Conservation (phyloP, 306 rosid species). For the Pterocarpus santalinus region DNA sequence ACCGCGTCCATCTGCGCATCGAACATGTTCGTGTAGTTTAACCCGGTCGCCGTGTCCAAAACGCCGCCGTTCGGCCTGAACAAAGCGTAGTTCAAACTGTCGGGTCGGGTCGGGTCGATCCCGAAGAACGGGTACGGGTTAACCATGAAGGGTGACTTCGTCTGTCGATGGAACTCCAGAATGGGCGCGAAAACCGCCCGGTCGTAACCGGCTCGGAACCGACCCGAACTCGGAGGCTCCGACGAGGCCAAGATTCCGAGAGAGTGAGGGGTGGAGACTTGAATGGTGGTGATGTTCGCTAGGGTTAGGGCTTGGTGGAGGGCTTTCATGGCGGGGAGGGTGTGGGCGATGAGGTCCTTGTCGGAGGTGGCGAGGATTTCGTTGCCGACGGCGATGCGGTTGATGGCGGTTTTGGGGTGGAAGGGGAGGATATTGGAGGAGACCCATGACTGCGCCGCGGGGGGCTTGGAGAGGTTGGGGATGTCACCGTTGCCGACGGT, state of each 20-base stretch:
- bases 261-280: conserved; percentile 78
- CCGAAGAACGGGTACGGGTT: conserved; percentile 95
- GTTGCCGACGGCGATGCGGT: conserved; percentile 83
- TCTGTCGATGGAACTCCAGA: conserved; percentile 64
- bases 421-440: conserved; percentile 67
- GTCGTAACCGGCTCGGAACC: conserved; percentile 81
- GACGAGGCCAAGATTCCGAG: conserved; percentile 74
- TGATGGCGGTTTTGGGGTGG: conserved; percentile 61
- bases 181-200: conserved; percentile 67
- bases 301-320: conserved; percentile 63
- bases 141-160: conserved; percentile 74
- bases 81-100: conserved; percentile 62
- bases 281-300: conserved; percentile 61
- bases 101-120: conserved; percentile 45
- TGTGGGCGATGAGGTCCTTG: conserved; percentile 71
- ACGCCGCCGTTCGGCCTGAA: conserved; percentile 78
- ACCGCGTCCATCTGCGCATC: conserved; percentile 93
- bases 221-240: conserved; percentile 74
- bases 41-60: conserved; percentile 64
- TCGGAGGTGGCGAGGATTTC: conserved; percentile 90
- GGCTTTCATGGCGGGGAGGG: conserved; percentile 77
- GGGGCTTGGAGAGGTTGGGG: conserved; percentile 64
- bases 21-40: conserved; percentile 85
- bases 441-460: conserved; percentile 75
- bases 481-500: conserved; percentile 72